A percentile compares a stretch with the other conserved stretches of the same genome.
These are phyloP conservation scores for Cucurbitaria berberidis DNA, from an alignment of 2,329 filamentous ascomycete species.

Conservation along the genomic window DNA sequence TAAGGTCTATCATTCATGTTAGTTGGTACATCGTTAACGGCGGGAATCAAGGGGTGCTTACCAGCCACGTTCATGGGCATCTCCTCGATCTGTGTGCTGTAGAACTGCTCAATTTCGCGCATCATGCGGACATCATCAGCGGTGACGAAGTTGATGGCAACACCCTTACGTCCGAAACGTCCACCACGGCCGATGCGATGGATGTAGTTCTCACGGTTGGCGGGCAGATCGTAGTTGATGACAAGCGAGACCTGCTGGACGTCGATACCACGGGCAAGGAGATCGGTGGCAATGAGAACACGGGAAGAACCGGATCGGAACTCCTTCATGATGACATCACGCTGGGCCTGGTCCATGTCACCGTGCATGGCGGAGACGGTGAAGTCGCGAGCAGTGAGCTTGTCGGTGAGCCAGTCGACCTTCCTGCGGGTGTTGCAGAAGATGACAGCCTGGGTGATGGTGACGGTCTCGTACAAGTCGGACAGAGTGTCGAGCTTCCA, in stretches of 20 bases:
- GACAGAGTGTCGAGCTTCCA: conserved; percentile 99
- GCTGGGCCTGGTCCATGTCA: conserved; percentile 97
- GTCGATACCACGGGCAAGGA: conserved; percentile 98
- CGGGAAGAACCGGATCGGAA: conserved; percentile 98
- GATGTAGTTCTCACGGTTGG: conserved; percentile 99
- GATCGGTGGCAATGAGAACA: conserved; percentile 97
- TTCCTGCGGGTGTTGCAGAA: conserved; percentile 99
- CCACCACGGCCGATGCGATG: conserved; percentile 99
- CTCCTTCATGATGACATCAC: conserved; percentile 99
- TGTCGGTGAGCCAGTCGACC: conserved; percentile 99
- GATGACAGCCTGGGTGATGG: conserved; percentile 99
- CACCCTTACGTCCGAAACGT: conserved; percentile 99
- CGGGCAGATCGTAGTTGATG: conserved; percentile 99
- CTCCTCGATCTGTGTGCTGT: conserved; percentile 99
- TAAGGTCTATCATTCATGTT: conserved; percentile 42
- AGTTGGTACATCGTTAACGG: conserved; percentile 4
- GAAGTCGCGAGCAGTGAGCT: conserved; percentile 98
- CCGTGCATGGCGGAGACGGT: conserved; percentile 99
- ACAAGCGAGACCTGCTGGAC: conserved; percentile 99
- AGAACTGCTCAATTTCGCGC: conserved; percentile 99
- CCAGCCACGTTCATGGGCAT: conserved; percentile 94
- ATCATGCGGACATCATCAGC: conserved; percentile 99
- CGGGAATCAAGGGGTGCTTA: conserved; percentile 47
- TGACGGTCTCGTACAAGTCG: conserved; percentile 98
- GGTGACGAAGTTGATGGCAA: conserved; percentile 99